phyloP scores from a whole-genome alignment of 1,284 basidiomycete species.

The Sphaerobolus stellatus region DNA sequence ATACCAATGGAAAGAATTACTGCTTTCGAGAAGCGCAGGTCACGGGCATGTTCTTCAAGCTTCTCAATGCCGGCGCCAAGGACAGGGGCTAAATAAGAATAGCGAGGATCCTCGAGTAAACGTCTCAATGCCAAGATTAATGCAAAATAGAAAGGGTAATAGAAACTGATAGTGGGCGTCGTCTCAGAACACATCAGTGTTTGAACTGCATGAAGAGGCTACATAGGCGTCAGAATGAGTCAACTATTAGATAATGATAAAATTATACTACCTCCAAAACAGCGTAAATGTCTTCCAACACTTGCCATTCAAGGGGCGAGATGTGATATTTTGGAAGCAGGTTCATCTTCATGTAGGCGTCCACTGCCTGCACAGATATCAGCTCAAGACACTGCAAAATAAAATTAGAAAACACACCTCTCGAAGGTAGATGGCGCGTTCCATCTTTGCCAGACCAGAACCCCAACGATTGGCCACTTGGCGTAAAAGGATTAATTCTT shows the following conservation, averaged over 20 bases:
- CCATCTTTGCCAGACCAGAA: not conserved
- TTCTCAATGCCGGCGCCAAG: not conserved
- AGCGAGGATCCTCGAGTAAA: not conserved
- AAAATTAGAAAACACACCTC: no score
- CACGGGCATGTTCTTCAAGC: not conserved
- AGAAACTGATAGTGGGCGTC: not conserved
- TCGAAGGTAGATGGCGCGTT: not conserved
- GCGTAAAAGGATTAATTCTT: not conserved
- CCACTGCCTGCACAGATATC: not conserved
- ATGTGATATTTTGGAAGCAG: not conserved
- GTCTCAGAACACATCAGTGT: not conserved
- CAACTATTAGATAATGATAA: not conserved
- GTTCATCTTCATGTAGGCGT: not conserved
- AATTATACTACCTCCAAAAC: not conserved
- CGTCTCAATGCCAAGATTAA: not conserved
- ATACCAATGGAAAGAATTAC: not conserved
- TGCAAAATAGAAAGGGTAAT: not conserved
- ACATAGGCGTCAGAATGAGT: not conserved
- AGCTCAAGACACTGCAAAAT: no score
- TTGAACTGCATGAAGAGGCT: not conserved
- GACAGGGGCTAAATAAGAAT: not conserved
- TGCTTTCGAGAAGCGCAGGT: not conserved
- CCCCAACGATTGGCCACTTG: not conserved
- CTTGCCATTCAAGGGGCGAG: not conserved
- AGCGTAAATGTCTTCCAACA: not conserved